Percentiles rank a stretch among this genome's conserved stretches.
Conservation (phyloP, 1,284 basidiomycete species). For the Cutaneotrichosporon spelunceum region DNA sequence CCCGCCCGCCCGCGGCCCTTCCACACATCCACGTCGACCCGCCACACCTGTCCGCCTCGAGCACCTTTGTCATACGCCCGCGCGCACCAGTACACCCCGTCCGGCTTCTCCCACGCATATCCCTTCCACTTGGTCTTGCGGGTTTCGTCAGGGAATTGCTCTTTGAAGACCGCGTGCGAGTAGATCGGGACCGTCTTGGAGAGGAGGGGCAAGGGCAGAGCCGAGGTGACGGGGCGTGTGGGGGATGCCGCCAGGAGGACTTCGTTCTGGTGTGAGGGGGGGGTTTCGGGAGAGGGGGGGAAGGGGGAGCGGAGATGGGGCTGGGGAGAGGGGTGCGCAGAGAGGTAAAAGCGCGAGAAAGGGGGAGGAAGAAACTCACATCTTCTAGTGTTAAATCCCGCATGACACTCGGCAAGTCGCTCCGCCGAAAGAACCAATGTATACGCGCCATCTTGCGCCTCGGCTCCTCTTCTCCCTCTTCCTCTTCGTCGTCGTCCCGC, state of each 20-base stretch:
- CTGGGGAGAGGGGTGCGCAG: too few relatives aligned
- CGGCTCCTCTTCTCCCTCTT: constrained; percentile 14
- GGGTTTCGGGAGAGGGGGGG: too few relatives aligned
- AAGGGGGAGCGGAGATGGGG: too few relatives aligned
- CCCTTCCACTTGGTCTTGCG: constrained; percentile 39
- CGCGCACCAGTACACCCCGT: constrained; percentile 47
- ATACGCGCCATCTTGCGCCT: constrained; percentile 46
- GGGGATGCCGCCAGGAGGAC: constrained; percentile 44
- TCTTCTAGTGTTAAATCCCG: constrained; percentile 44
- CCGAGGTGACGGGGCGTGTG: constrained; percentile 34
- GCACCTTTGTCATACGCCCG: constrained; percentile 49
- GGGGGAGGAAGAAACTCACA: constrained; percentile 33
- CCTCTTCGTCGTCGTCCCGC: constrained; percentile 23
- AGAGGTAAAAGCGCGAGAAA: not conserved
- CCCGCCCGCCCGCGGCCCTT: constrained; percentile 36
- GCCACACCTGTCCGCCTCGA: constrained; percentile 44
- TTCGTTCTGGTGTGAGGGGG: constrained; percentile 38
- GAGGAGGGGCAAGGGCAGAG: constrained; percentile 35
- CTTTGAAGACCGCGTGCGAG: constrained; percentile 34
- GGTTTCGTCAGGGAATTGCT: constrained; percentile 34
- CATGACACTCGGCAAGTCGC: constrained; percentile 49
- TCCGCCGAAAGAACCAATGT: constrained; percentile 49
- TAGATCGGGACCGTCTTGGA: constrained; percentile 42
- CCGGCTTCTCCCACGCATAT: constrained; percentile 34
- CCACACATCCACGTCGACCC: constrained; percentile 47